A percentile compares a stretch with the other conserved stretches of the same genome.
phyloP scores from a whole-genome alignment of 257 asterid genomes.

The Voacanga thouarsii region DNA sequence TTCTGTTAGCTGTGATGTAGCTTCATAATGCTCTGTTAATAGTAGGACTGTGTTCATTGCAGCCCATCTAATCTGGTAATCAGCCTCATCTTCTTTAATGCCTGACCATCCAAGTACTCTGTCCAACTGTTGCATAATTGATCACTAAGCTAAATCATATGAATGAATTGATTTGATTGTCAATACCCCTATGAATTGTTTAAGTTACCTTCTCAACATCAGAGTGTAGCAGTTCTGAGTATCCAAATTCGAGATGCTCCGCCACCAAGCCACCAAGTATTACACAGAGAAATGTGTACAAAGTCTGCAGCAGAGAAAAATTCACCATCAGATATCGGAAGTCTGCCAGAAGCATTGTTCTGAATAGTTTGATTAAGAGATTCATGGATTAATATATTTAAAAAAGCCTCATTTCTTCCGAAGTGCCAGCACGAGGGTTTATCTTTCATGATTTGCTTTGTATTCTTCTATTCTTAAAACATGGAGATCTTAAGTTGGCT shows the following conservation, averaged over 20 bases:
- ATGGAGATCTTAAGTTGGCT: too few relatives aligned
- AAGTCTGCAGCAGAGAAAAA: conserved; percentile 30
- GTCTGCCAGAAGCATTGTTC: background rate
- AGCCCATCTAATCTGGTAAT: conserved; percentile 39
- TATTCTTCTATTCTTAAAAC: too few relatives aligned
- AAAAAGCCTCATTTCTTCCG: too few relatives aligned
- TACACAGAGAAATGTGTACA: conserved; percentile 43
- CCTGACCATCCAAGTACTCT: conserved; percentile 46
- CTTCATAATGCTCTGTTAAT: conserved; percentile 34
- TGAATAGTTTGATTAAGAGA: too few relatives aligned
- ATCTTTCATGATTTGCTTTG: too few relatives aligned
- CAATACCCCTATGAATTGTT: background rate
- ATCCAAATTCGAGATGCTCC: conserved; percentile 59
- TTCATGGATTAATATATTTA: too few relatives aligned
- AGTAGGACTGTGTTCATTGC: conserved; percentile 39
- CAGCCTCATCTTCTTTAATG: conserved; percentile 31
- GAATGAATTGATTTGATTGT: background rate
- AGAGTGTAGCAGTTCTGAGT: conserved; percentile 63
- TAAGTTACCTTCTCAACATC: conserved; percentile 60
- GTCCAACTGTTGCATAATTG: conserved; percentile 38
- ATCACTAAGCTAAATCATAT: background rate
- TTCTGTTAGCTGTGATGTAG: conserved; percentile 43
- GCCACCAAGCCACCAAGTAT: conserved; percentile 64
- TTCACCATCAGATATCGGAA: background rate
- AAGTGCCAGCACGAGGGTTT: too few relatives aligned